Evolutionary conservation across 345 rosid species (phyloP).

Genomic region (Eucalyptus erythrocorys): DNA sequence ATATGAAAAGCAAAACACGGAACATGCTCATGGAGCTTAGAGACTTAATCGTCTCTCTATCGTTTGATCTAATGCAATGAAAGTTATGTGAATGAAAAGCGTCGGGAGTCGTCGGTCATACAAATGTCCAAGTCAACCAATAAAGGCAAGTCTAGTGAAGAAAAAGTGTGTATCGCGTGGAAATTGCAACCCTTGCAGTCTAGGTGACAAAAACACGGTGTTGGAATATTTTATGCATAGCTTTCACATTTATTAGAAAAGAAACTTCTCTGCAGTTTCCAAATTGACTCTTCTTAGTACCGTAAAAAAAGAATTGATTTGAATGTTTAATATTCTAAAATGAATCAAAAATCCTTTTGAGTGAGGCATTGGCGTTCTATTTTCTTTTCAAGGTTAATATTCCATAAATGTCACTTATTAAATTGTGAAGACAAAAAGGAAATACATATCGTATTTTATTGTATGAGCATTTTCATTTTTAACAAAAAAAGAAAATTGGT

Average conservation of each 20-base stretch:
- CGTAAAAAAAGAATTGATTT: too few species aligned
- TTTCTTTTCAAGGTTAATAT: too few species aligned
- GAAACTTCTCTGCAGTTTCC: too few species aligned
- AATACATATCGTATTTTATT: too few species aligned
- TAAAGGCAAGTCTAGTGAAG: background rate
- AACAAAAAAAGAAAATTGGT: too few species aligned
- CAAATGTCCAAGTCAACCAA: background rate
- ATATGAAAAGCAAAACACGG: background rate
- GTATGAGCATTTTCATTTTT: rapidly evolving
- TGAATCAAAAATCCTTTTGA: too few species aligned
- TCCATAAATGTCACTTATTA: rapidly evolving
- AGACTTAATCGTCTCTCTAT: background rate
- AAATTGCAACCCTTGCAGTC: rapidly evolving
- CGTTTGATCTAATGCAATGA: background rate
- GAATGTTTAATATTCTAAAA: too few species aligned
- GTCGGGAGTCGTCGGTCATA: rapidly evolving
- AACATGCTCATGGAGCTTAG: rapidly evolving
- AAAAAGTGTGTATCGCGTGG: rapidly evolving
- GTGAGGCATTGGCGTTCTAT: too few species aligned
- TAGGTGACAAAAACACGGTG: background rate
- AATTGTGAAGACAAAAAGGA: too few species aligned
- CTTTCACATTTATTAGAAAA: too few species aligned
- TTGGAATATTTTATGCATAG: background rate
- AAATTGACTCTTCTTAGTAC: too few species aligned
- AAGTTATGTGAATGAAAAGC: background rate